Conservation (phyloP, 2,329 filamentous ascomycete species). For the Exophiala sideris region DNA sequence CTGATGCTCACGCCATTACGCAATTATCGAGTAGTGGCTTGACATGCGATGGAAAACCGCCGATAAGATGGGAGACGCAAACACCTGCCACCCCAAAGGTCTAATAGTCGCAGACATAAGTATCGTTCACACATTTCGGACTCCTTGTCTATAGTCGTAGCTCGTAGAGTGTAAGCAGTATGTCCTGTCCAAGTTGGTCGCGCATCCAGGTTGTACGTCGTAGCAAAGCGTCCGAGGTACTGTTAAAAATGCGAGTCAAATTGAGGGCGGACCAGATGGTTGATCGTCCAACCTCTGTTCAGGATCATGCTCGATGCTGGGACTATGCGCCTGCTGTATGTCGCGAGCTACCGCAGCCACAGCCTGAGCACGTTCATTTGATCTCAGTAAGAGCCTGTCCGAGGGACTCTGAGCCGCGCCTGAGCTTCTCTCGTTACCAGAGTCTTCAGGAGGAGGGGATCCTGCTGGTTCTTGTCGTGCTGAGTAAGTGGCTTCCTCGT, state of each 20-base stretch:
- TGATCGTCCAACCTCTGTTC: conserved; percentile 6
- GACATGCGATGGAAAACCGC: not conserved
- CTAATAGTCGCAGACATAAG: conserved; percentile 17
- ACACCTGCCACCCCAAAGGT: not conserved
- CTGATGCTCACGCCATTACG: conserved; percentile 1
- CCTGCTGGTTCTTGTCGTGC: not conserved
- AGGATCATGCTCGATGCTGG: conserved; percentile 4
- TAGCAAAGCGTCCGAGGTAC: not conserved
- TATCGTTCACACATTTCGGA: conserved; percentile 18
- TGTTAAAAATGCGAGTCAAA: not conserved
- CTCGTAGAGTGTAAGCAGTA: conserved; percentile 3
- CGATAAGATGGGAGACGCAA: not conserved
- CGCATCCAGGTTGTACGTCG: not conserved
- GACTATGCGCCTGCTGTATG: conserved; percentile 12
- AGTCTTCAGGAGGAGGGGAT: conserved; percentile 18
- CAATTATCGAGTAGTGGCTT: not conserved
- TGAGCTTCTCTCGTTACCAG: conserved; percentile 18
- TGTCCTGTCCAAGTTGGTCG: not conserved
- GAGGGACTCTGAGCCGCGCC: conserved; percentile 22
- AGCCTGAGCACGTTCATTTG: conserved; percentile 18
- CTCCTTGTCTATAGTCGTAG: conserved; percentile 21
- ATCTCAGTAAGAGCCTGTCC: conserved; percentile 19
- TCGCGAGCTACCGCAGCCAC: conserved; percentile 12
- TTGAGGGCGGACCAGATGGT: conserved; percentile 5
- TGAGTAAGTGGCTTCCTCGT: conserved; percentile 9